Percentiles rank a stretch among this genome's conserved stretches.
These are phyloP conservation scores for Chaetomium sp. DNA, from an alignment of 2,329 filamentous ascomycete species.

Conservation along the genomic window DNA sequence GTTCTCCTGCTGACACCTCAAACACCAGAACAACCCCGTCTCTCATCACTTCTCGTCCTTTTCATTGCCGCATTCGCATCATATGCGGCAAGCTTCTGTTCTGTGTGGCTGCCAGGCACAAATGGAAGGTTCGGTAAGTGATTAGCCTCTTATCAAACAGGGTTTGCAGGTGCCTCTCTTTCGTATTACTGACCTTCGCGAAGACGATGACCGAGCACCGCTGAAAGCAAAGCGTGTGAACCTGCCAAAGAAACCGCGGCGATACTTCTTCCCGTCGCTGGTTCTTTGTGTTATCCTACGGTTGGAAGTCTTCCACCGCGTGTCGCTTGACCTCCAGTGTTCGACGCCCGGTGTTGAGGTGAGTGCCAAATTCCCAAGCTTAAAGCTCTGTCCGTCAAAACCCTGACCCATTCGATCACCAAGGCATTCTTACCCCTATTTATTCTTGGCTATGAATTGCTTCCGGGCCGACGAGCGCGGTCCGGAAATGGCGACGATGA, in stretches of 20 bases:
- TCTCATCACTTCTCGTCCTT: constrained; percentile 43
- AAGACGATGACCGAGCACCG: constrained; percentile 26
- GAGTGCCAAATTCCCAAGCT: constrained; percentile 5
- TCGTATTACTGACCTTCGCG: not conserved
- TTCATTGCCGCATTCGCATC: constrained; percentile 39
- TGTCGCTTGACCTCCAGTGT: constrained; percentile 45
- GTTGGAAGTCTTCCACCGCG: constrained; percentile 41
- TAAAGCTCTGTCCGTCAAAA: not conserved
- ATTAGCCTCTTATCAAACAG: not conserved
- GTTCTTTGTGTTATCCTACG: constrained; percentile 40
- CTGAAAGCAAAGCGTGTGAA: constrained; percentile 31
- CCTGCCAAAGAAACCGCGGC: constrained; percentile 41
- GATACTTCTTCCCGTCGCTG: constrained; percentile 40
- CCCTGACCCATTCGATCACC: no score
- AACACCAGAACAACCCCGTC: constrained; percentile 39
- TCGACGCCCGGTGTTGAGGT: constrained; percentile 45
- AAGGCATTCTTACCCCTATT: constrained; percentile 43
- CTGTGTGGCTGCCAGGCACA: constrained; percentile 41
- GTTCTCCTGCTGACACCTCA: not conserved
- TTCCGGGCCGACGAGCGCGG: constrained; percentile 29
- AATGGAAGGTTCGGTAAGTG: constrained; percentile 40
- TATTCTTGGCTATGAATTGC: constrained; percentile 40
- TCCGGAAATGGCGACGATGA: constrained; percentile 26
- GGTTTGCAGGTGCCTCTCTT: not conserved
- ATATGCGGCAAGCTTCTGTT: constrained; percentile 36